Percentiles rank a stretch among this genome's conserved stretches.
Evolutionary conservation across 1,284 basidiomycete genomes (phyloP).

Genomic region (Stygiomarasmius scandens): DNA sequence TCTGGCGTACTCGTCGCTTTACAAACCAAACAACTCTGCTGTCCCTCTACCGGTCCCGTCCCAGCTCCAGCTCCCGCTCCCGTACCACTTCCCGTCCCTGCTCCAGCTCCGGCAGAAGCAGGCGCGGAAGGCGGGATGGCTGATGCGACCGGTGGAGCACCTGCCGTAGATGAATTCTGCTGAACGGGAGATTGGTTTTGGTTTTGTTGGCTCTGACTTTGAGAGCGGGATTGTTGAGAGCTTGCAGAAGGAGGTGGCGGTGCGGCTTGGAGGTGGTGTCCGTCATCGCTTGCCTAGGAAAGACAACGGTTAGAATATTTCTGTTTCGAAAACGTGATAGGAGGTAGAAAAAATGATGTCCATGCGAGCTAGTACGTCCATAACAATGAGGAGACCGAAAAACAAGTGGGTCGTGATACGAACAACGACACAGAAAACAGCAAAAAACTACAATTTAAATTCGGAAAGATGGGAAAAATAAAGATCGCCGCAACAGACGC

Average conservation of each 20-base stretch:
- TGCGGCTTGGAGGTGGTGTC: no score
- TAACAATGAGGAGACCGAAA: no score
- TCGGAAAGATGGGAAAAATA: no score
- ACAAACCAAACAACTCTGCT: slow-evolving; percentile 79
- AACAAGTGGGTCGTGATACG: no score
- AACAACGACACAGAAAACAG: no score
- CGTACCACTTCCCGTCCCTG: slow-evolving; percentile 14
- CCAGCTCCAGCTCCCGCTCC: slow-evolving; percentile 11
- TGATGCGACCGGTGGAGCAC: neutral
- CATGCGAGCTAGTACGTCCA: no score
- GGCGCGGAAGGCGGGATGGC: neutral
- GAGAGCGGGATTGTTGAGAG: neutral
- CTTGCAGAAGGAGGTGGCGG: neutral
- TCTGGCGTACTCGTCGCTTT: slow-evolving; percentile 82
- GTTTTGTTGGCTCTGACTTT: neutral
- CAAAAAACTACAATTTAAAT: no score
- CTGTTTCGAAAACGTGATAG: no score
- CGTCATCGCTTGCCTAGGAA: no score
- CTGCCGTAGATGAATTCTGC: neutral
- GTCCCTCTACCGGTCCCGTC: slow-evolving; percentile 35
- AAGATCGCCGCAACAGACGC: neutral
- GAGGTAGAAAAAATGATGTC: no score
- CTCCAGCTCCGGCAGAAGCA: slow-evolving; percentile 11
- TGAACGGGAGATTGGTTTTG: neutral
- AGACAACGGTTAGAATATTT: no score